Evolutionary conservation across 2,329 filamentous ascomycete genomes (phyloP).

Genomic region (Teratosphaeria zuluensis): DNA sequence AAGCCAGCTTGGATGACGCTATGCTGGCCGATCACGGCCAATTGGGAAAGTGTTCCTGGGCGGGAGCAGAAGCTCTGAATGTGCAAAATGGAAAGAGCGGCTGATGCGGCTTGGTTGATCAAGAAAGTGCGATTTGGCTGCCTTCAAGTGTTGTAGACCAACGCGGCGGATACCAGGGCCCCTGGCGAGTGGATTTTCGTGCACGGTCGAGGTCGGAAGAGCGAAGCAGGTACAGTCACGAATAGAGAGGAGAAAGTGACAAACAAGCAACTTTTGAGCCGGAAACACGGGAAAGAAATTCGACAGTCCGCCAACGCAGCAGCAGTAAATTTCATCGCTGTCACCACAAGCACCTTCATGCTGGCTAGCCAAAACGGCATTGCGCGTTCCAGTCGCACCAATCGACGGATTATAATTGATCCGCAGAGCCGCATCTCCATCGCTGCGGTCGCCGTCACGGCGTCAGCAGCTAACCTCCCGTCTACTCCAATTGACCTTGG

Average conservation of each 20-base stretch:
- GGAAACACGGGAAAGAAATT: not conserved
- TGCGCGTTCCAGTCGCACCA: too few species aligned
- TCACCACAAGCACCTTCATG: not conserved
- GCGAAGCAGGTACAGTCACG: not conserved
- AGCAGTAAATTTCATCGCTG: too few species aligned
- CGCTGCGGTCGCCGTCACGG: too few species aligned
- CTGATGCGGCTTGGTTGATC: not conserved
- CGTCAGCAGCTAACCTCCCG: not conserved
- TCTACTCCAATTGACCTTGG: not conserved
- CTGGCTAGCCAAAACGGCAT: too few species aligned
- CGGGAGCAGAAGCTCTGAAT: not conserved
- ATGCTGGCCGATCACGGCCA: not conserved
- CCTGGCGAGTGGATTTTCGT: not conserved
- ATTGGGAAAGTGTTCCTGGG: not conserved
- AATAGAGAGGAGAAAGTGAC: not conserved
- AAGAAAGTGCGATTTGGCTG: not conserved
- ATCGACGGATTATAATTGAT: not conserved
- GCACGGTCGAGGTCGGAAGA: not conserved
- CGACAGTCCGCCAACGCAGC: not conserved
- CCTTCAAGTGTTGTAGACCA: not conserved
- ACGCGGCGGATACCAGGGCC: not conserved
- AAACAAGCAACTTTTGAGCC: not conserved
- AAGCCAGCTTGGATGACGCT: conserved; percentile 11
- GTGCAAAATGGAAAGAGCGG: not conserved
- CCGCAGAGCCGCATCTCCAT: not conserved